phyloP scores from a whole-genome alignment of 2,329 filamentous ascomycete genomes.

The Fusarium siculi region DNA sequence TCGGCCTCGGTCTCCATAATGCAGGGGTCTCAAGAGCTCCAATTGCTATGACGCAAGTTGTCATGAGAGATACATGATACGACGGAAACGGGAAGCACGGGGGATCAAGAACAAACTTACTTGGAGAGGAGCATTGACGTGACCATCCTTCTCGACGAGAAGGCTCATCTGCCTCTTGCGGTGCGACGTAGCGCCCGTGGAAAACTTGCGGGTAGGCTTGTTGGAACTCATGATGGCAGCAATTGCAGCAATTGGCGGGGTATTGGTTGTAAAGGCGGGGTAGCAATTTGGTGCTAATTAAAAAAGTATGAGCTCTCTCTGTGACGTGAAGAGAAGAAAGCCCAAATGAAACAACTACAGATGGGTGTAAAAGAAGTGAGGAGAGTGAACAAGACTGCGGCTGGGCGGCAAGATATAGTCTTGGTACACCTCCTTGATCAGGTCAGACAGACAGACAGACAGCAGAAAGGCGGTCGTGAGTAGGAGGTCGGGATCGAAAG shows the following conservation, averaged over 20 bases:
- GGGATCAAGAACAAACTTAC: slow-evolving; percentile 47
- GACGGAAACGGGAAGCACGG: not conserved
- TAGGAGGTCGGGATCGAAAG: slow-evolving; percentile 41
- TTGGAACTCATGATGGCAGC: slow-evolving; percentile 43
- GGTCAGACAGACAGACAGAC: slow-evolving; percentile 37
- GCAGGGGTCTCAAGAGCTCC: not conserved
- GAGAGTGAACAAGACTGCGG: slow-evolving; percentile 15
- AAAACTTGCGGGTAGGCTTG: slow-evolving; percentile 53
- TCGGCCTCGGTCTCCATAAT: not conserved
- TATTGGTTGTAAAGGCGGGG: slow-evolving; percentile 22
- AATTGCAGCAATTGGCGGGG: slow-evolving; percentile 18
- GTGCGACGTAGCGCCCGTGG: slow-evolving; percentile 57
- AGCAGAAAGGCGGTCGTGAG: slow-evolving; percentile 42
- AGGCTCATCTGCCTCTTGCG: slow-evolving; percentile 60
- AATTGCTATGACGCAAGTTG: slow-evolving; percentile 28
- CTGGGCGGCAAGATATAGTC: slow-evolving; percentile 38
- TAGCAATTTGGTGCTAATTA: slow-evolving; percentile 3
- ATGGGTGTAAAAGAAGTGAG: slow-evolving; percentile 21
- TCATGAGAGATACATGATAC: slow-evolving; percentile 27
- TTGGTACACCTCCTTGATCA: slow-evolving; percentile 34
- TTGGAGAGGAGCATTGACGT: slow-evolving; percentile 58
- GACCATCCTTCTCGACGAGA: slow-evolving; percentile 55
- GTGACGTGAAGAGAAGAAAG: slow-evolving; percentile 9
- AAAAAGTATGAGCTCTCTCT: slow-evolving; percentile 3
- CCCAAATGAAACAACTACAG: slow-evolving; percentile 11